Conservation (phyloP, 169 alveolate genomes). For the Plasmodium chabaudi region DNA sequence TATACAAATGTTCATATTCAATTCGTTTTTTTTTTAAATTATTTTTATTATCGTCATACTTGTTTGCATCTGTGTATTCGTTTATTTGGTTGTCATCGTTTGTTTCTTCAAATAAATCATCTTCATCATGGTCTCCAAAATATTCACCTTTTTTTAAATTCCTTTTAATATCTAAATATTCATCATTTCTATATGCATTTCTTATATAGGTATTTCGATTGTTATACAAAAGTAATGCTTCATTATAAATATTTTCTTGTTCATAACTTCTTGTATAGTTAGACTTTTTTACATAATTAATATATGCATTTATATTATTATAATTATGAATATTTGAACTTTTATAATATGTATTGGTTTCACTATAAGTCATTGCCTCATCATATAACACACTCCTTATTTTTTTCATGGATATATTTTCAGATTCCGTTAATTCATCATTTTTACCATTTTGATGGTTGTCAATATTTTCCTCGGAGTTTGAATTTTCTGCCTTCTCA, state of each 20-base stretch:
- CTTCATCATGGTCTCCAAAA: slow-evolving; percentile 40
- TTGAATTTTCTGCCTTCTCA: no score
- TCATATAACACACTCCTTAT: slow-evolving; percentile 42
- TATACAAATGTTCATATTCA: background rate
- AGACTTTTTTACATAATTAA: slow-evolving; percentile 27
- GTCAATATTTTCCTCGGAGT: no score
- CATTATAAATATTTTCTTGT: slow-evolving; percentile 55
- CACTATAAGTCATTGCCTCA: slow-evolving; percentile 34
- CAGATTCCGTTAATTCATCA: background rate
- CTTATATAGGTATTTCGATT: slow-evolving; percentile 36
- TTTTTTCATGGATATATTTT: slow-evolving; percentile 10
- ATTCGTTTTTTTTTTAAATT: background rate
- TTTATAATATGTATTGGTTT: slow-evolving; percentile 53
- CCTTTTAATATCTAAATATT: slow-evolving; percentile 15
- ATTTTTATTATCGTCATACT: background rate
- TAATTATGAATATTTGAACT: slow-evolving; percentile 40
- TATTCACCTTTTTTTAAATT: background rate
- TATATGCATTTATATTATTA: slow-evolving; percentile 35
- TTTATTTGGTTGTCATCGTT: background rate
- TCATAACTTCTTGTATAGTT: slow-evolving; percentile 68
- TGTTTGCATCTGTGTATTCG: background rate
- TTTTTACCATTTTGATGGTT: background rate
- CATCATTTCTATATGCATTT: slow-evolving; percentile 33
- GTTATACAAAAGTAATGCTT: slow-evolving; percentile 42
- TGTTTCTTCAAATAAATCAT: background rate